Base-by-base conservation (phyloP, 2,329 filamentous ascomycete genomes). In the Chalara sp. region DNA sequence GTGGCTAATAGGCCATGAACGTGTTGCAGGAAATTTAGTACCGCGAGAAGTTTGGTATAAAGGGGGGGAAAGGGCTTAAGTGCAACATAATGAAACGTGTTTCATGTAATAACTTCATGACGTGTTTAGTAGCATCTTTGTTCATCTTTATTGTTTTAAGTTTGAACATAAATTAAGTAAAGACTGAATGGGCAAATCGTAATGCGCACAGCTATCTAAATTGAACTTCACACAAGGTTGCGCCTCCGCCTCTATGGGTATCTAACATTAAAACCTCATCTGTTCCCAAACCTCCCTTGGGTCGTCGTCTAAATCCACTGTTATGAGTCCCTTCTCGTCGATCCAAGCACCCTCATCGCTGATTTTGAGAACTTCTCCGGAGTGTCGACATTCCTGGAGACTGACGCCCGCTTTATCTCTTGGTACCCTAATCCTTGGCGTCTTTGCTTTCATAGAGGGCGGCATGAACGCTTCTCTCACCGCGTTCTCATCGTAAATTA, bases 341-440 rank as follows among this genome's bases (percentile, higher is more conserved):
- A 84, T 65, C 59, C 68, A 73, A 2, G 80, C 79, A 33, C 76
- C 79, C 51, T 81, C 76, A 53, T 84, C 80, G 1, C 76, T 80
- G 60, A 81, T 80, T 5, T 75, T 72, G 39, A 80, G 76, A 35
- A 80, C 74, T 53, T 72, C 68, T 32, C 49, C 29, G 44, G 47
- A 76, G 58, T 83, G 79, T 42, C 66, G 65, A 52, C 81, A 70
- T 61, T 83, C 81, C 62, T 83, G 78, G 50, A 63, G 65, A 55
- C 72, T 76, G 39, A 84, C 70, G 12, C 81, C 81, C 43, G 76
- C 69, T 7, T 68, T 65, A 59, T 84, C 80, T 48, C 72, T 72
- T n/a, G 81, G 80, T 48, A 76, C 78, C 81, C 73, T 84, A 54
- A 76, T 76, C 78, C 72, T 82, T 56, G 68, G 79, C 53, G 65